A percentile compares a stretch with the other conserved stretches of the same genome.
These are phyloP conservation scores for Xylariaceae sp. DNA, from an alignment of 2,329 filamentous ascomycete species.

Conservation along the genomic window DNA sequence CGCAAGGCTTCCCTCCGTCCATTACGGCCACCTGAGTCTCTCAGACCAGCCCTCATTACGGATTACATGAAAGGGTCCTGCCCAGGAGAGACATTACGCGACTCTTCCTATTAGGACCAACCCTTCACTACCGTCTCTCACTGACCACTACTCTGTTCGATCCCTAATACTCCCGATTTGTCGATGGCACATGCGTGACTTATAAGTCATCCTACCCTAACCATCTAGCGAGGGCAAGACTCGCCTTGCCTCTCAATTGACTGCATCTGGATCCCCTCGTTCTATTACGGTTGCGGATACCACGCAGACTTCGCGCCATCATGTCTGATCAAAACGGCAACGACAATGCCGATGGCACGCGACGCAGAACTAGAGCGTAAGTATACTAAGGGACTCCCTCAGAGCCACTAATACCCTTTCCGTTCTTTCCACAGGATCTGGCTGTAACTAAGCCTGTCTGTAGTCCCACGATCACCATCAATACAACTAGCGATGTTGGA, in stretches of 20 bases:
- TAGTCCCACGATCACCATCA: conserved; percentile 36
- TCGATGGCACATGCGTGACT: conserved; percentile 7
- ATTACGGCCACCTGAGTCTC: neutral
- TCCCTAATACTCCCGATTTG: neutral
- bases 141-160: neutral
- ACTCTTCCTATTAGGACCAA: neutral
- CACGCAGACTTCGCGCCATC: conserved; percentile 3
- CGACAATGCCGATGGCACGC: conserved; percentile 22
- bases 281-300: conserved; percentile 5
- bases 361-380: conserved; percentile 28
- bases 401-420: neutral
- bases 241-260: neutral
- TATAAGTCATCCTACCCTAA: neutral
- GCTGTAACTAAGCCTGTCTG: conserved; percentile 2
- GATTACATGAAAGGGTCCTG: neutral
- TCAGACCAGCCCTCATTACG: neutral
- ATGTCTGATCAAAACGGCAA: conserved; percentile 25
- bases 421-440: neutral
- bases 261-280: neutral
- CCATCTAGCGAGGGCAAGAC: neutral
- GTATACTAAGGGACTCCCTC: conserved; percentile 9
- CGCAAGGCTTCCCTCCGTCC: neutral
- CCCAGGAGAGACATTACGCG: neutral
- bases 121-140: neutral
- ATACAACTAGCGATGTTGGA: conserved; percentile 32